Percentiles rank a stretch among this genome's conserved stretches.
phyloP scores from a whole-genome alignment of 2,329 filamentous ascomycete genomes.

The Alternaria postmessia region DNA sequence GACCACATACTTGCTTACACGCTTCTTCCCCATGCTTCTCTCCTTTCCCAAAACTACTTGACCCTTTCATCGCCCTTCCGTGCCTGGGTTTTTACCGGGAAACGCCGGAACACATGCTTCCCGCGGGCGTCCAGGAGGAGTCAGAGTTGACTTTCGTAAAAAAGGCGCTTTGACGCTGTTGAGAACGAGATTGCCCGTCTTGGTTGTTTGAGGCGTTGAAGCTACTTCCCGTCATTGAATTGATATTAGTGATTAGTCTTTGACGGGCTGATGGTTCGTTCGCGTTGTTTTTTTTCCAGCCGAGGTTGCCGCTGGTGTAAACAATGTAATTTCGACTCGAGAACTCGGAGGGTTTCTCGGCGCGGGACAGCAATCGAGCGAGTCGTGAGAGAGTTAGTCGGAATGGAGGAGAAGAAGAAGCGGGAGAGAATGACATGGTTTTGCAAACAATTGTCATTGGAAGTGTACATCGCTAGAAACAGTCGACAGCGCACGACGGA shows the following conservation, averaged over 20 bases:
- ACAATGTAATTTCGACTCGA: neutral
- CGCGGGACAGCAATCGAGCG: neutral
- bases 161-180: too few species aligned
- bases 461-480: constrained; percentile 2
- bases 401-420: neutral
- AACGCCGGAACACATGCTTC: neutral
- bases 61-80: neutral
- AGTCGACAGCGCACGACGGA: neutral
- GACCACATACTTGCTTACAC: neutral
- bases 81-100: neutral
- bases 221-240: too few species aligned
- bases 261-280: too few species aligned
- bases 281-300: too few species aligned
- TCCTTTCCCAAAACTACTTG: neutral
- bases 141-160: too few species aligned
- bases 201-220: too few species aligned
- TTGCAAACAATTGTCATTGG: neutral
- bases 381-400: neutral
- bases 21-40: neutral
- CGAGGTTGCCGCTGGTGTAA: too few species aligned
- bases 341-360: neutral
- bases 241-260: too few species aligned
- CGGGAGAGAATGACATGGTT: neutral
- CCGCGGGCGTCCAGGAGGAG: too few species aligned
- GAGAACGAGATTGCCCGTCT: too few species aligned